A percentile compares a stretch with the other conserved stretches of the same genome.
These are phyloP conservation scores for Sugiyamaella pinicola DNA, from an alignment of 1,139 yeast genomes.

Conservation along the genomic window DNA sequence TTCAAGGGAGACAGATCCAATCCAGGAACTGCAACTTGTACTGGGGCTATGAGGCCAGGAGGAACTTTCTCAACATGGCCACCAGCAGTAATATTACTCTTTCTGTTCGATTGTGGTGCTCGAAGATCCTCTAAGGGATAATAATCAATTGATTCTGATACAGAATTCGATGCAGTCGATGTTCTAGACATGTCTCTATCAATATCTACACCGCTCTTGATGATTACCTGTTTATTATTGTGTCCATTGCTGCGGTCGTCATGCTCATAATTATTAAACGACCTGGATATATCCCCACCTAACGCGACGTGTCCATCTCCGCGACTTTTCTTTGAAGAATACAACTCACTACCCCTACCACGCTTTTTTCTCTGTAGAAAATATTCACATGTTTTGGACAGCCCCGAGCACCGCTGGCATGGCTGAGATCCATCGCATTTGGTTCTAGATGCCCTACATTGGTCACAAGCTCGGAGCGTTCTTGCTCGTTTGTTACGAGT, in stretches of 20 bases:
- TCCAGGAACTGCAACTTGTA: background rate
- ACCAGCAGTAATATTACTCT: too few relatives aligned
- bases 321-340: conserved; percentile 19
- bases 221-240: conserved; percentile 1
- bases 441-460: conserved; percentile 46
- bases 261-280: conserved; percentile 7
- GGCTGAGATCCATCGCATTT: conserved; percentile 48
- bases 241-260: background rate
- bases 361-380: conserved; percentile 24
- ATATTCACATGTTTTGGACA: conserved; percentile 23
- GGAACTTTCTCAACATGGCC: too few relatives aligned
- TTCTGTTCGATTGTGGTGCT: background rate
- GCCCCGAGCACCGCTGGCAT: conserved; percentile 42
- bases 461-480: conserved; percentile 46
- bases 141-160: background rate
- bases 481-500: conserved; percentile 22
- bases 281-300: background rate
- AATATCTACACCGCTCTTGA: background rate
- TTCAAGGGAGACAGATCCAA: background rate
- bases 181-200: background rate
- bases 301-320: background rate
- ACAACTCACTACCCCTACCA: conserved; percentile 28
- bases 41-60: background rate
- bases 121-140: background rate
- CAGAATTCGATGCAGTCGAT: background rate